Conservation (phyloP, 148 eudicot genomes). For the Beta vulgaris region DNA sequence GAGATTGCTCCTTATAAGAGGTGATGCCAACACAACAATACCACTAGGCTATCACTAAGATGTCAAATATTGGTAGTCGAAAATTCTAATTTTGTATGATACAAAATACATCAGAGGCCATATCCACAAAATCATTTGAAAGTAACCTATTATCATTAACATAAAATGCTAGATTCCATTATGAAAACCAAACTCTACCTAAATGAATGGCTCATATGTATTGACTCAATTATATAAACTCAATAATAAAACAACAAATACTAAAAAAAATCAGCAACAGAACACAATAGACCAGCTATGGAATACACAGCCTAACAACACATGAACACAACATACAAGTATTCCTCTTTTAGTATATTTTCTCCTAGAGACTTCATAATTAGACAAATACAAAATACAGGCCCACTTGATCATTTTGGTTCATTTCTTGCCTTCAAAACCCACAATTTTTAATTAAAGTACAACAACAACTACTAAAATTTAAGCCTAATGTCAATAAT, state of each 20-base stretch:
- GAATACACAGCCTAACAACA: conserved; percentile 10
- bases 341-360: conserved; percentile 6
- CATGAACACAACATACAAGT: background rate
- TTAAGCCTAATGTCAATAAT: conserved; percentile 26
- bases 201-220: conserved; percentile 23
- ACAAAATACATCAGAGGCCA: conserved; percentile 20
- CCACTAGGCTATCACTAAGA: too few relatives aligned
- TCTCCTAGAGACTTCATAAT: background rate
- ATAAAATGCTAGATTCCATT: conserved; percentile 27
- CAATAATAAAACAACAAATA: background rate
- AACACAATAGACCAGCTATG: conserved; percentile 4
- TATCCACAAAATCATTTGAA: conserved; percentile 30
- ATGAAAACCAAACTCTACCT: conserved; percentile 34
- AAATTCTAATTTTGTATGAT: conserved; percentile 14
- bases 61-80: too few relatives aligned
- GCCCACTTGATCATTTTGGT: conserved; percentile 24
- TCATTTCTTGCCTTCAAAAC: conserved; percentile 23
- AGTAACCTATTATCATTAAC: conserved; percentile 15
- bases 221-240: conserved; percentile 14
- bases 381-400: conserved; percentile 10
- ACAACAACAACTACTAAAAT: background rate
- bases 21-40: too few relatives aligned
- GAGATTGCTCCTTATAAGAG: too few relatives aligned
- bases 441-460: background rate
- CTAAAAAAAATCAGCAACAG: background rate